These are phyloP conservation scores for Uronychia binucleata DNA, from an alignment of 73 alveolate genomes.

Conservation along the genomic window DNA sequence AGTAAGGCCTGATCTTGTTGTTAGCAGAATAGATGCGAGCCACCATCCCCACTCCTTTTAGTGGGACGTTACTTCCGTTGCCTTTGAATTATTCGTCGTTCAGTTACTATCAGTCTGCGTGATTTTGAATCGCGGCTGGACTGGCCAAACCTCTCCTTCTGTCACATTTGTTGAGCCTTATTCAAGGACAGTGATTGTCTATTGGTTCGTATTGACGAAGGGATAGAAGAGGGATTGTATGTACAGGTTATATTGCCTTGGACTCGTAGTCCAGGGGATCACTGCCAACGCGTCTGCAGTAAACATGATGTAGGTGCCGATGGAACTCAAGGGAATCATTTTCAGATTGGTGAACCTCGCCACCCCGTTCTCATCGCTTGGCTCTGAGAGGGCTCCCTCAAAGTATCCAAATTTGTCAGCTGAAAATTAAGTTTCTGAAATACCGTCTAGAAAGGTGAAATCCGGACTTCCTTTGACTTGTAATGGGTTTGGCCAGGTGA, in stretches of 20 bases:
- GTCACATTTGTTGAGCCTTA: not conserved
- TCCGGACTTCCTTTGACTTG: too few species aligned
- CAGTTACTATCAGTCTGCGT: not conserved
- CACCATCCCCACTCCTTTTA: not conserved
- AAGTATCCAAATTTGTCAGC: not conserved
- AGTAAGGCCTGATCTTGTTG: not conserved
- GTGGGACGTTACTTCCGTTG: too few species aligned
- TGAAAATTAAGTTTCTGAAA: not conserved
- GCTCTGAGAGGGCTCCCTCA: constrained; percentile 19
- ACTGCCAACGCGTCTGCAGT: not conserved
- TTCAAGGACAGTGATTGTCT: not conserved
- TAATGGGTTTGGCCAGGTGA: constrained; percentile 10
- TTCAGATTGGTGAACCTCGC: constrained; percentile 10
- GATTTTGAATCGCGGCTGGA: not conserved
- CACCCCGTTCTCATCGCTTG: constrained; percentile 11
- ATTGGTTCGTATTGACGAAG: not conserved
- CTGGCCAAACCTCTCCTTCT: not conserved
- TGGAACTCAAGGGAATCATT: not conserved
- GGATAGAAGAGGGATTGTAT: not conserved
- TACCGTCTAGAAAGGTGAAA: not conserved
- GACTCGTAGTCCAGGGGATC: not conserved
- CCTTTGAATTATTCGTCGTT: too few species aligned
- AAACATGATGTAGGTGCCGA: not conserved
- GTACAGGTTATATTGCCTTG: not conserved
- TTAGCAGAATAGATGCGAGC: not conserved